Conservation (phyloP, 73 alveolate genomes). For the Breviolum minutum region DNA sequence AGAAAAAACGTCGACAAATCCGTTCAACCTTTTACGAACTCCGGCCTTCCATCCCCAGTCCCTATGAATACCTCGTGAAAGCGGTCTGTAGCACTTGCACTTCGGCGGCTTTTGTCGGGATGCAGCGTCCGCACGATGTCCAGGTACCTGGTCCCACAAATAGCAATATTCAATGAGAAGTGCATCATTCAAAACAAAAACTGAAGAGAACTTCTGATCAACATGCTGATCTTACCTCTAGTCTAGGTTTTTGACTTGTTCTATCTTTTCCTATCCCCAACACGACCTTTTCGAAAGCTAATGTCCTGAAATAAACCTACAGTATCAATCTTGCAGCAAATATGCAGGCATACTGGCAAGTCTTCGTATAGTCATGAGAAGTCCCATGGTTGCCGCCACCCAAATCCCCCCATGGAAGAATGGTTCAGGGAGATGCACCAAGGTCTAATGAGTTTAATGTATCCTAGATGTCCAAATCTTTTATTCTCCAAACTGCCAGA, state of each 20-base stretch:
- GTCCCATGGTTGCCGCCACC: not conserved
- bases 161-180: not conserved
- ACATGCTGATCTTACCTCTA: too few species aligned
- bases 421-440: not conserved
- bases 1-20: too few species aligned
- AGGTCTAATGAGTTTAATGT: not conserved
- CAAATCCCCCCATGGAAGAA: not conserved
- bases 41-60: not conserved
- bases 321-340: too few species aligned
- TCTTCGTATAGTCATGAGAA: too few species aligned
- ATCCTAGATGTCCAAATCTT: not conserved
- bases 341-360: too few species aligned
- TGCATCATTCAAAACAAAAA: not conserved
- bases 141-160: constrained; percentile 5
- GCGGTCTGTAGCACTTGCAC: not conserved
- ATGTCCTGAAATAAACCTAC: too few species aligned
- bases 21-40: not conserved
- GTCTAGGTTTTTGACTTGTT: too few species aligned
- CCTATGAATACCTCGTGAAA: not conserved
- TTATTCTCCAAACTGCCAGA: not conserved
- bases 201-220: too few species aligned
- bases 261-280: too few species aligned
- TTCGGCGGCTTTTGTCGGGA: constrained; percentile 28
- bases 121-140: constrained; percentile 26
- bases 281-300: too few species aligned